Base-by-base conservation (phyloP, 441 rosid species). In the Viola pubescens region DNA sequence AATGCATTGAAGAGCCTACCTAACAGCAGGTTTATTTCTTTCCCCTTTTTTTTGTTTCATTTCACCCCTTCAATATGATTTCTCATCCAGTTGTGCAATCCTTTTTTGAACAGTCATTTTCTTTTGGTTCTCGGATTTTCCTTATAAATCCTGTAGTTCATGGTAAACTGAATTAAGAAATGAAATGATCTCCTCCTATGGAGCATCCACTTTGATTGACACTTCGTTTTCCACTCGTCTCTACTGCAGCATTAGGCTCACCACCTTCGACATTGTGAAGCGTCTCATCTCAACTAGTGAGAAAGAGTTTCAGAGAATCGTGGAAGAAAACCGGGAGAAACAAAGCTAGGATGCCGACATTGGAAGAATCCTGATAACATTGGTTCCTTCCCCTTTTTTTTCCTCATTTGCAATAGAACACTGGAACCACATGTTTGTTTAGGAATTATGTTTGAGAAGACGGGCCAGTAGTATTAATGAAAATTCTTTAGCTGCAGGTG, bases 1-100 rank as follows among this genome's bases (percentile, higher is more conserved):
- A 94, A 94, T 74, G 97, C 96, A 34, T 79, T 94, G 67, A 94
- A 94, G 81, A 90, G 44, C 81, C 84, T 94, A 66, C 98, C 98
- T 66, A 90, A 83, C 65, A 90, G 89, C 98, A 94, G 97, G 98
- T 89, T 65, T 47, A 1, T 59, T 8, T 37, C 58, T 6, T 41
- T 37, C 7, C n/a, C 34, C 2, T 26, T 26, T 50, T 43, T 67
- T 48, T 67, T 16, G 0, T 16, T 16, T 16, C 34, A 26, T 26
- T n/a, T 26, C 34, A 26, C 34, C 34, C 34, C 2, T 26, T 26
- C 2, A 26, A 26, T 26, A 26, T 26, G 34, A 26, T 26, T 26
- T 2, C 34, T 26, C 2, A 26, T 26, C 34, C 3, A 26, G 34
- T 26, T 26, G 34, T 26, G 34, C 34, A 2, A 26, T 26, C 34